Evolutionary conservation across 225 moss, liverwort and hornwort genomes (phyloP), one percentile per base, ranked within the genome.

Genomic region (Pleurozium schreberi): DNA sequence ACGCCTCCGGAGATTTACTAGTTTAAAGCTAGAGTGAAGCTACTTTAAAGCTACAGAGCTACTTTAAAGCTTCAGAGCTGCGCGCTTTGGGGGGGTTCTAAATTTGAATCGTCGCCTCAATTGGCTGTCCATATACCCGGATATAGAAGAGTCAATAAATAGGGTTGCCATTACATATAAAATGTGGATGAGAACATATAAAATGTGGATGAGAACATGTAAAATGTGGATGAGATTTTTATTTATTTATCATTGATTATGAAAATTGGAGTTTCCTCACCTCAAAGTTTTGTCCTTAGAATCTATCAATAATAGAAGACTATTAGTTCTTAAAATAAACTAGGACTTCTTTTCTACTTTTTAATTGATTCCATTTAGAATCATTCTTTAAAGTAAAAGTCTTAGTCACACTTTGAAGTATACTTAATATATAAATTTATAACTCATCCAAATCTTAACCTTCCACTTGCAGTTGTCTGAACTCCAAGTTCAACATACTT

Each of bases 251-350:
- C 7, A 6, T 13, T 36, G 2, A 36, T 53, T 14, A 9, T 52
- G 22, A 76, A 9, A 5, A 34, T 8, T 3, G 11, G 52, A 52
- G 52, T 52, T 12, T 38, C 12, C 6, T 67, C 3, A 40, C 20
- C 18, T 0, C 8, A 1, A 11, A 74, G 2, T 1, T 74, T 0
- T 4, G 3, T 74, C 12, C 47, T 49, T 19, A 33, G 0, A 75
- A 8, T 31, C 49, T 74, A 47, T 49, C 8, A 20, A 49, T 33
- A 33, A 74, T 49, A 49, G 1, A 49, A 75, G 3, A 49, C 12
- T 75, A 33, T 12, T 74, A 31, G 7, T 74, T 30, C 0, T 31
- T 74, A 7, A 31, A 1, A 31, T 31, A 73, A 2, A 45, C 2
- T 17, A 30, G 0, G 12, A 3, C 3, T 3, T 30, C 9, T 75